Conservation (phyloP, 2,329 filamentous ascomycete species). For the Phaeosphaeriaceae sp. region DNA sequence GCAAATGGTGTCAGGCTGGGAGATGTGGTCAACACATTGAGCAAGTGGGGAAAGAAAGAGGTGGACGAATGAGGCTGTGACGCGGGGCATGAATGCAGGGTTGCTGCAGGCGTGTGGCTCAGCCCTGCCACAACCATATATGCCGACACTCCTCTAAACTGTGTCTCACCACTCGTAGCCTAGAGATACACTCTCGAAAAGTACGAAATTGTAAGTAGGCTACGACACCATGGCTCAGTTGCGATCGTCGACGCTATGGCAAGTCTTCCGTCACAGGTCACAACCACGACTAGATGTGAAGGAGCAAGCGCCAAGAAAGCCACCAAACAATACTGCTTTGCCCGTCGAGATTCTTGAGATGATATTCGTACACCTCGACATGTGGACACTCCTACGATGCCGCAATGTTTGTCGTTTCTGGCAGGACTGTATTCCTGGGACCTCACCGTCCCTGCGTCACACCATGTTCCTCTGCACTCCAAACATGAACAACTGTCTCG, state of each 20-base stretch:
- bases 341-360: not conserved
- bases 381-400: not conserved
- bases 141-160: not conserved
- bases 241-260: not conserved
- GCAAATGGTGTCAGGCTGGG: constrained; percentile 8
- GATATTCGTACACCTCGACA: constrained; percentile 1
- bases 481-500: not conserved
- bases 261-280: not conserved
- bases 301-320: not conserved
- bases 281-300: not conserved
- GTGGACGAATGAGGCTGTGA: not conserved
- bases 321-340: not conserved
- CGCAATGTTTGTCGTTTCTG: not conserved
- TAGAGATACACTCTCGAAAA: not conserved
- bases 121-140: not conserved
- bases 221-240: not conserved
- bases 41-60: constrained; percentile 1
- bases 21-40: constrained; percentile 4
- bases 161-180: not conserved
- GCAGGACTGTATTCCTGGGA: not conserved
- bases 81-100: not conserved
- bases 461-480: not conserved
- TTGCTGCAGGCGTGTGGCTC: constrained; percentile 9
- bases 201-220: too few relatives aligned
- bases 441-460: not conserved